Evolutionary conservation across 2,329 filamentous ascomycete species (phyloP).

Genomic region (Passalora sequoiae): DNA sequence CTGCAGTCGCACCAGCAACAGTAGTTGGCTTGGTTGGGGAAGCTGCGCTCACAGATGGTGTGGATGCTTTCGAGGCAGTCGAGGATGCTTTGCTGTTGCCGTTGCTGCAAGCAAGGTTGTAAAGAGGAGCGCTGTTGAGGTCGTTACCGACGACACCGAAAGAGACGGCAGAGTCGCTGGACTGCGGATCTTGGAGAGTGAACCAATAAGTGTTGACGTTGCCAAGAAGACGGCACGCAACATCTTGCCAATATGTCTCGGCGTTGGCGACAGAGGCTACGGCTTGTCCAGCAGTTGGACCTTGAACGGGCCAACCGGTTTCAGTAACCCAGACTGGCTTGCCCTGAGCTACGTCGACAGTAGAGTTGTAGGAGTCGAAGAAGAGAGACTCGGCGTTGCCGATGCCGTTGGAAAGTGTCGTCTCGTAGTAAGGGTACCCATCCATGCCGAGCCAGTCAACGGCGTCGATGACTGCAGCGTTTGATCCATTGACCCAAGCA

Average conservation of each 20-base stretch:
- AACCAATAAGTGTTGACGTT: slow-evolving; percentile 65
- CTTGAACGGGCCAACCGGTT: slow-evolving; percentile 77
- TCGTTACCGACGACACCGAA: slow-evolving; percentile 36
- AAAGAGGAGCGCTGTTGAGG: slow-evolving; percentile 15
- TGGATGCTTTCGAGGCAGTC: slow-evolving; percentile 9
- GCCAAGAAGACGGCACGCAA: slow-evolving; percentile 66
- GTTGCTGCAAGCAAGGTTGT: slow-evolving; percentile 43
- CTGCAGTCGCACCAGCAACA: slow-evolving; percentile 4
- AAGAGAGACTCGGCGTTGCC: slow-evolving; percentile 63
- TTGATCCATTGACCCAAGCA: slow-evolving; percentile 66
- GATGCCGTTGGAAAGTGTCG: slow-evolving; percentile 61
- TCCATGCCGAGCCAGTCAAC: slow-evolving; percentile 78
- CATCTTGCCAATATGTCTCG: slow-evolving; percentile 69
- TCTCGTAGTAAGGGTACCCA: slow-evolving; percentile 78
- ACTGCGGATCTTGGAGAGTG: slow-evolving; percentile 59
- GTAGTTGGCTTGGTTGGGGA: slow-evolving; percentile 1
- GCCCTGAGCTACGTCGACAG: slow-evolving; percentile 54
- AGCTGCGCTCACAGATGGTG: slow-evolving; percentile 11
- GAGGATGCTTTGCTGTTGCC: slow-evolving; percentile 12
- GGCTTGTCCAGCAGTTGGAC: slow-evolving; percentile 56
- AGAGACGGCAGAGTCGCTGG: slow-evolving; percentile 34
- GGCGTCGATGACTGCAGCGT: slow-evolving; percentile 62
- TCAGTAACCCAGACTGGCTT: slow-evolving; percentile 83
- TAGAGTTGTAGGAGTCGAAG: slow-evolving; percentile 58
- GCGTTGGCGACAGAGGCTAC: slow-evolving; percentile 63